Base-by-base conservation (phyloP, 805 yeast genomes). In the Candida methanosorbosa region DNA sequence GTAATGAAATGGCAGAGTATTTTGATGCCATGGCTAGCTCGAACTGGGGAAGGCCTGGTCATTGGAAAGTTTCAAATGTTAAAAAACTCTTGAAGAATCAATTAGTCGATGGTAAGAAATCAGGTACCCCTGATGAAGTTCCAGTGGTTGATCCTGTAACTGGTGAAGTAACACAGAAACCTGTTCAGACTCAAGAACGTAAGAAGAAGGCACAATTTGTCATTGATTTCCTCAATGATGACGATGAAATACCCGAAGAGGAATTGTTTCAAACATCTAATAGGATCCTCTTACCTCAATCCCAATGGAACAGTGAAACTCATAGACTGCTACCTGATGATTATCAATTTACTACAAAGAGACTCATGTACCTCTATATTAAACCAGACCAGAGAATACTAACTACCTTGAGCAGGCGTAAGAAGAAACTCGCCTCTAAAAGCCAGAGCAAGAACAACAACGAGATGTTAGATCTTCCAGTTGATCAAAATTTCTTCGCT, bases 21-120 rank as follows among this genome's bases (percentile, higher is more conserved):
- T 86, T 86, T 56, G 95, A 87, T 52, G 77, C 75, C 35, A 68
- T 75, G 16, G 65, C 85, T 57, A 72, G 67, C 38, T 60, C 66
- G 22, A 81, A 76, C 52, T 88, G 97, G 96, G n/a, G n/a, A n/a
- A 72, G 94, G 19, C 97, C 96, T 8, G 83, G 90, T 13, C 94
- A 85, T 57, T 90, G 97, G 97, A 82, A 81, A 56, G 81, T 90
- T 9, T 63, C 70, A 28, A 70, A 75, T 26, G 35, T 46, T 15
- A 47, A 41, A 21, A 34, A 42, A 27, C 34, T 37, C 1, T 37
- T 36, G 11, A 38, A 41, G n/a, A 30, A 30, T 17, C 18, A n/a
- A 3, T 18, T 9, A 8, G 23, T 19, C 20, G 29, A 21, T 3
- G 11, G n/a, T 6, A 21, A n/a, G 13, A 30, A 30, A 27, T 5